phyloP scores from a whole-genome alignment of 1,139 yeast genomes.

The Yamadazyma siamensis region DNA sequence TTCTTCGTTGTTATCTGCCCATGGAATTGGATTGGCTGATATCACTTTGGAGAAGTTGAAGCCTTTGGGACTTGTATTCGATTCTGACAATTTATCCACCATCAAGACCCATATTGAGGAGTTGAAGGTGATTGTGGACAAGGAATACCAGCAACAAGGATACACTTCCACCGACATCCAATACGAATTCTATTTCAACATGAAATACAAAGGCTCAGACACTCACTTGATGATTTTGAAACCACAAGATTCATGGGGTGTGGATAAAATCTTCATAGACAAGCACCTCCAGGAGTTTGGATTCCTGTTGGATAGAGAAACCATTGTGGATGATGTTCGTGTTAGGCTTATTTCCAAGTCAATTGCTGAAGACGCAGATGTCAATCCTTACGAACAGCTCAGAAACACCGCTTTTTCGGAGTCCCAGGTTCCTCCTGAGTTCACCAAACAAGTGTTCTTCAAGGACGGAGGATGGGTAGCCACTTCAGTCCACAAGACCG shows the following conservation, averaged over 20 bases:
- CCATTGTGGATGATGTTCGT: constrained; percentile 80
- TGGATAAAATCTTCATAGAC: constrained; percentile 25
- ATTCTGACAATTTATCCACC: constrained; percentile 13
- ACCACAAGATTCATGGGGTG: constrained; percentile 17
- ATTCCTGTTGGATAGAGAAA: constrained; percentile 40
- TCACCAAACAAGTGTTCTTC: constrained; percentile 24
- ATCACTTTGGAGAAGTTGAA: constrained; percentile 62
- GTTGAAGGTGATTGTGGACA: constrained; percentile 24
- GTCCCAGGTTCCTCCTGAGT: constrained; percentile 5
- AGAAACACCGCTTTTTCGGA: constrained; percentile 8
- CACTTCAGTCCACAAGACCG: constrained; percentile 52
- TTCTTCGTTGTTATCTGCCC: constrained; percentile 43
- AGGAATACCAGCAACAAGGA: constrained; percentile 31
- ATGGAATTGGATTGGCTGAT: constrained; percentile 44
- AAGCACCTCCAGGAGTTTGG: constrained; percentile 41
- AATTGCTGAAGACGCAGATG: constrained; percentile 24
- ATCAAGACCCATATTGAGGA: constrained; percentile 25
- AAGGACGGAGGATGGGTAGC: constrained; percentile 43
- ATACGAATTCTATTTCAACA: constrained; percentile 65
- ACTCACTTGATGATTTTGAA: constrained; percentile 67
- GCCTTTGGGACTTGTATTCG: constrained; percentile 41
- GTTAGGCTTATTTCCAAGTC: constrained; percentile 38
- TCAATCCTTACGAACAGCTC: constrained; percentile 34
- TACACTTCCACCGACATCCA: constrained; percentile 22
- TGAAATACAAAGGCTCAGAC: constrained; percentile 86